Percentiles rank a stretch among this genome's conserved stretches.
Conservation (phyloP, 2,329 filamentous ascomycete species). For the Akanthomyces dipterigenus region DNA sequence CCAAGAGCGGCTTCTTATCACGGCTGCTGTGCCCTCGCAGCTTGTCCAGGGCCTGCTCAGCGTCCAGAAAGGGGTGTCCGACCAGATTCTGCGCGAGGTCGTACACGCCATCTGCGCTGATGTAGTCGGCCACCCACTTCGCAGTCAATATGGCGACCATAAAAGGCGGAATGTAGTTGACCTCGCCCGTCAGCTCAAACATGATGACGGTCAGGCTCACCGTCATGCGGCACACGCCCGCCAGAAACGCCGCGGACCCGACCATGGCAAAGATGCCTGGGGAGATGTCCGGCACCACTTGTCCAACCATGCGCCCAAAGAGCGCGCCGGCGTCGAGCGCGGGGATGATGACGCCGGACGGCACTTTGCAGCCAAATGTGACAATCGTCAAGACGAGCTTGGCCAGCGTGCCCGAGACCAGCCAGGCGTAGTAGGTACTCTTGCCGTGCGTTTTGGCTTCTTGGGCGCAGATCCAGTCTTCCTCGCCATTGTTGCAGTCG, state of each 20-base stretch:
- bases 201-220: conserved; percentile 98
- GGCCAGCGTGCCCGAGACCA: conserved; percentile 73
- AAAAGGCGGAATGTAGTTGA: conserved; percentile 94
- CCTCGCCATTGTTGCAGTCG: conserved; percentile 74
- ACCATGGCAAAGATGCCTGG: conserved; percentile 96
- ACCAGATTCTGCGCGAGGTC: conserved; percentile 53
- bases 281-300: conserved; percentile 82
- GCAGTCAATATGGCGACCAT: conserved; percentile 98
- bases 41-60: conserved; percentile 36
- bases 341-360: conserved; percentile 89
- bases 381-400: conserved; percentile 80
- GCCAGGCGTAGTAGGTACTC: conserved; percentile 70
- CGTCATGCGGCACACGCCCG: conserved; percentile 90
- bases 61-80: conserved; percentile 51
- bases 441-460: conserved; percentile 64
- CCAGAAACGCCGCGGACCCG: conserved; percentile 85
- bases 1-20: conserved; percentile 24
- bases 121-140: conserved; percentile 87
- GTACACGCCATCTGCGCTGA: conserved; percentile 48
- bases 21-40: conserved; percentile 32
- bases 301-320: conserved; percentile 80
- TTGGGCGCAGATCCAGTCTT: conserved; percentile 90
- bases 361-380: conserved; percentile 91
- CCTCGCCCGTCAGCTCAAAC: conserved; percentile 94
- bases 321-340: conserved; percentile 94